Percentiles rank a stretch among this genome's conserved stretches.
These are phyloP conservation scores for Plasmodium billcollinsi DNA, from an alignment of 169 alveolate species.

Conservation along the genomic window DNA sequence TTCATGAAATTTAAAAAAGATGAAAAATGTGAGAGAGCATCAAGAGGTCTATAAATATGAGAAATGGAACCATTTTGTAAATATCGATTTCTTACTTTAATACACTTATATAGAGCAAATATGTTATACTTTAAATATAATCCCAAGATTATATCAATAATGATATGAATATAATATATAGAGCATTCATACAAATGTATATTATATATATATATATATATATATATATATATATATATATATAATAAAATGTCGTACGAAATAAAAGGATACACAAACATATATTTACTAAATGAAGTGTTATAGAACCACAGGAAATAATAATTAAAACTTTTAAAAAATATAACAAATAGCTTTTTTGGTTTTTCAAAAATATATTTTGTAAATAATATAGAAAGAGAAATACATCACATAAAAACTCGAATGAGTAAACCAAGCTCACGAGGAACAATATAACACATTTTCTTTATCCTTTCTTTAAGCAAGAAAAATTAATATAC, in stretches of 20 bases:
- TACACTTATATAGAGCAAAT: slow-evolving; percentile 38
- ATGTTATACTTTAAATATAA: slow-evolving; percentile 80
- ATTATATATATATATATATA: slow-evolving; percentile 4
- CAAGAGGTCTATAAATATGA: slow-evolving; percentile 23
- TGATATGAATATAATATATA: slow-evolving; percentile 82
- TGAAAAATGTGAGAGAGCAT: slow-evolving; percentile 45
- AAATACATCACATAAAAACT: slow-evolving; percentile 77
- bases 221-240: slow-evolving; percentile 2
- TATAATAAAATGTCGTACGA: slow-evolving; percentile 26
- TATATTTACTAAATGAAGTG: slow-evolving; percentile 83
- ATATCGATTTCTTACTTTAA: slow-evolving; percentile 31
- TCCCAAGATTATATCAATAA: slow-evolving; percentile 85
- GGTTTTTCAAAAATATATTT: slow-evolving; percentile 83
- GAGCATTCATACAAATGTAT: slow-evolving; percentile 83
- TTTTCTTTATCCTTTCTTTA: slow-evolving; percentile 16
- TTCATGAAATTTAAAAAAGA: slow-evolving; percentile 18
- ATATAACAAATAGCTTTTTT: slow-evolving; percentile 77
- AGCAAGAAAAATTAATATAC: neutral
- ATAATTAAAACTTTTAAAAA: slow-evolving; percentile 80
- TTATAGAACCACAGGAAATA: slow-evolving; percentile 83
- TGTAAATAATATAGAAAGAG: slow-evolving; percentile 79
- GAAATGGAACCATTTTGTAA: slow-evolving; percentile 13
- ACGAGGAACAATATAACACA: slow-evolving; percentile 86
- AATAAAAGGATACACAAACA: slow-evolving; percentile 79
- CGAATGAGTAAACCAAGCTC: slow-evolving; percentile 84